Evolutionary conservation across 305 asterid genomes (phyloP), one percentile per base, ranked within the genome.

Genomic region (Solanum hybrid): DNA sequence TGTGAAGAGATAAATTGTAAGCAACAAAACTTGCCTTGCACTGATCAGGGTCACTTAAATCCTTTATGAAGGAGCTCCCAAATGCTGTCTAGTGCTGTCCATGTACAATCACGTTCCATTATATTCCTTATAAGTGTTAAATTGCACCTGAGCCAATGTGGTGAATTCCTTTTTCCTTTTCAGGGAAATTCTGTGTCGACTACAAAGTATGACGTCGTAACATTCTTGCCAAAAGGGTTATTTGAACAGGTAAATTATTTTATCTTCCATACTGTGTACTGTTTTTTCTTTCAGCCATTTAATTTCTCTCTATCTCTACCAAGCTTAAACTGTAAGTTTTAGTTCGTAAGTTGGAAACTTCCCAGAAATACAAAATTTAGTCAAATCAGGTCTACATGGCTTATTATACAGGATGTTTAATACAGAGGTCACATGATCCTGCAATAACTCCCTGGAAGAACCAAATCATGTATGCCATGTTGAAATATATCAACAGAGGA

Each of bases 171-270:
- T 90, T 90, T 88, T 34, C 26, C 86, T 91, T 93, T 93, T 89
- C 97, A 98, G 99, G 97, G 97, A 82, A 98, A 98, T 93, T 94
- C 98, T 34, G 99, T 98, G 86, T 97, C 99, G 74, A 98, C 99
- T 86, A 98, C 99, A 4, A 98, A 98, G 95, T 98, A 98, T 89
- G 99, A 97, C 67, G 91, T 98, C 74, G 83, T 98, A 34, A 97
- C 99, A 14, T 98, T 96, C 92, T 93, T 98, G 91, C 99, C 99
- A 2, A 98, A 98, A 95, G 99, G 99, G 73, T 93, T 98, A 90
- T 98, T 98, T 92, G 99, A 98, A 94, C 99, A 98, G 98, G 99
- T 98, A 95, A 92, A 90, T 90, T 92, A 82, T 89, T 87, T 33
- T 86, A 79, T 86, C 88, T 46, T 69, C 89, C 88, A 85, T 88